Conservation (phyloP, 805 yeast genomes). For the Suhomyces tanzawaensis region DNA sequence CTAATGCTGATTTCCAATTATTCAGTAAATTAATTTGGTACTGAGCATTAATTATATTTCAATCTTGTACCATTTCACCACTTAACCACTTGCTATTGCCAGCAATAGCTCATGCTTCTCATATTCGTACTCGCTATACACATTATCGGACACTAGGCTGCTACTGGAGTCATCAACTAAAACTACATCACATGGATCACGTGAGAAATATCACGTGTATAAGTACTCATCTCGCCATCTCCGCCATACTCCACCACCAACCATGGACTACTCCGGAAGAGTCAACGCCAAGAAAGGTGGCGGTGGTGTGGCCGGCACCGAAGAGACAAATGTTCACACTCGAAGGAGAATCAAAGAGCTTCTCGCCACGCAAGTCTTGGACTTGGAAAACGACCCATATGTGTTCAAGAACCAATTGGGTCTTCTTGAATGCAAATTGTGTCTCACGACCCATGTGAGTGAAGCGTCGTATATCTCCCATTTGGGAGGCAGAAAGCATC, state of each 20-base stretch:
- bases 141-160: too few relatives aligned
- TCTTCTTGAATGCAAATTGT: constrained; percentile 75
- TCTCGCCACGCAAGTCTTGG: constrained; percentile 47
- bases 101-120: too few relatives aligned
- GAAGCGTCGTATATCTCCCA: constrained; percentile 84
- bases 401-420: constrained; percentile 84
- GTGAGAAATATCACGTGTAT: too few relatives aligned
- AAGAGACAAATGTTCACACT: constrained; percentile 67
- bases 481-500: constrained; percentile 81
- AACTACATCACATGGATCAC: too few relatives aligned
- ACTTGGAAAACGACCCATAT: constrained; percentile 72
- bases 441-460: constrained; percentile 77
- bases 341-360: constrained; percentile 67
- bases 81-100: too few relatives aligned
- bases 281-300: constrained; percentile 90
- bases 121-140: too few relatives aligned
- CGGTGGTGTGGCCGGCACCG: constrained; percentile 81
- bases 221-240: background rate
- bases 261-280: constrained; percentile 85
- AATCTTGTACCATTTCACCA: too few relatives aligned
- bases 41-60: too few relatives aligned
- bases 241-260: constrained; percentile 1
- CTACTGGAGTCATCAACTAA: too few relatives aligned
- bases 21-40: too few relatives aligned
- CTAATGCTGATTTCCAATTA: too few relatives aligned